These are phyloP conservation scores for Aspergillus versicolor DNA, from an alignment of 2,329 filamentous ascomycete genomes.

Conservation along the genomic window DNA sequence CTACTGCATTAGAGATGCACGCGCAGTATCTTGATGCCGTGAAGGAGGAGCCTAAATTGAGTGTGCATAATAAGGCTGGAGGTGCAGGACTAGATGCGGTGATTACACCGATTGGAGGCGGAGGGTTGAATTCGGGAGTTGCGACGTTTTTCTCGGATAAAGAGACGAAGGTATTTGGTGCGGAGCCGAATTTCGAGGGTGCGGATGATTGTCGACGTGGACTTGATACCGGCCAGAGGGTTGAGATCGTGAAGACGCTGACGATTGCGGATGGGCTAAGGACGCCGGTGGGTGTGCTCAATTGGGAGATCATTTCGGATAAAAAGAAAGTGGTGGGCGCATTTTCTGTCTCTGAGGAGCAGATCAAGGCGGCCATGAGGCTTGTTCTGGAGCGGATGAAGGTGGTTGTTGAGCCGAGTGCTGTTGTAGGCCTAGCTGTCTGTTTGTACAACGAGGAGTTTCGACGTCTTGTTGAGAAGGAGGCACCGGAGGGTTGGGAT, in stretches of 20 bases:
- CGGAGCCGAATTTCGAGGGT: slow-evolving; percentile 79
- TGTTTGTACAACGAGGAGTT: slow-evolving; percentile 86
- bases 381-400: slow-evolving; percentile 86
- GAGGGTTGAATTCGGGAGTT: slow-evolving; percentile 81
- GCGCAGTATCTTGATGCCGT: slow-evolving; percentile 65
- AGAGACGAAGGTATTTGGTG: slow-evolving; percentile 75
- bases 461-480: slow-evolving; percentile 59
- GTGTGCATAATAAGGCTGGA: slow-evolving; percentile 22
- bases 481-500: slow-evolving; percentile 73
- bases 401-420: slow-evolving; percentile 84
- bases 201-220: slow-evolving; percentile 80
- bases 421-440: slow-evolving; percentile 79
- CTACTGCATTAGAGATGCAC: slow-evolving; percentile 77
- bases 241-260: slow-evolving; percentile 68
- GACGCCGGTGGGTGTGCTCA: slow-evolving; percentile 73
- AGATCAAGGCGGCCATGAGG: slow-evolving; percentile 75
- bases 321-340: slow-evolving; percentile 67
- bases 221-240: slow-evolving; percentile 61
- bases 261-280: slow-evolving; percentile 88
- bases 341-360: slow-evolving; percentile 73
- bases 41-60: slow-evolving; percentile 26
- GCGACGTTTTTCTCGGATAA: slow-evolving; percentile 71
- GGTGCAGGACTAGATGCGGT: slow-evolving; percentile 60
- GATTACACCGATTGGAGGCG: slow-evolving; percentile 81
- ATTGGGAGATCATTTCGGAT: slow-evolving; percentile 76